Evolutionary conservation across 768 basidiomycete species (phyloP), one percentile per base, ranked within the genome.

Genomic region (Lentinus brumalis): DNA sequence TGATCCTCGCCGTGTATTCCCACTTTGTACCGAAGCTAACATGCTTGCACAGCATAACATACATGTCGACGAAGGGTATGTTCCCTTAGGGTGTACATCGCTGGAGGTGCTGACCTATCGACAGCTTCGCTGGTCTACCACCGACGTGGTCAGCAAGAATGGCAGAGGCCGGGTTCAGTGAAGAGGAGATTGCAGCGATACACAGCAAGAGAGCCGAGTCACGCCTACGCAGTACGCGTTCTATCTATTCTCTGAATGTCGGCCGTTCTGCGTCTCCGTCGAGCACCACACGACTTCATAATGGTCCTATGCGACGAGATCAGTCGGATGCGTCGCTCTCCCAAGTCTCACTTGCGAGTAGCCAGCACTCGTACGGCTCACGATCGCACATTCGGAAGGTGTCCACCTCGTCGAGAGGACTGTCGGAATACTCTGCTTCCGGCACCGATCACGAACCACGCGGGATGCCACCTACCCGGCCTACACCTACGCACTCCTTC

Each of bases 31-130:
- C 54, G 59, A 53, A 53, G n/a, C 35, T 56, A 9, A 11, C 4
- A 4, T 32, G 21, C 11, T 62, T 31, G 30, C 16, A 16, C 63
- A 90, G 88, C 89, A 92, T 69, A 82, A 91, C 67, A 84, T 91
- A 38, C 89, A 92, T 68, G 89, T 91, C 31, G 87, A 91, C 71
- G 89, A 91, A 74, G 85, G 78, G 85, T 88, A 65, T 57, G 82
- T 79, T 4, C 51, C 46, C 39, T 50, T 45, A 38, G 46, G 59
- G n/a, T 51, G 14, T 29, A 39, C 5, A 16, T 47, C 49, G 50
- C 38, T 61, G 45, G 53, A 45, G 21, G 45, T 38, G 7, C 44
- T 42, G 35, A 50, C 40, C 42, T 54, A 31, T 57, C 45, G 18
- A 52, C 56, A 88, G 86, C 30, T 86, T 83, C 59, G 72, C 77